These are phyloP conservation scores for Tremellales sp. DNA, from an alignment of 1,284 basidiomycete species.

Conservation along the genomic window DNA sequence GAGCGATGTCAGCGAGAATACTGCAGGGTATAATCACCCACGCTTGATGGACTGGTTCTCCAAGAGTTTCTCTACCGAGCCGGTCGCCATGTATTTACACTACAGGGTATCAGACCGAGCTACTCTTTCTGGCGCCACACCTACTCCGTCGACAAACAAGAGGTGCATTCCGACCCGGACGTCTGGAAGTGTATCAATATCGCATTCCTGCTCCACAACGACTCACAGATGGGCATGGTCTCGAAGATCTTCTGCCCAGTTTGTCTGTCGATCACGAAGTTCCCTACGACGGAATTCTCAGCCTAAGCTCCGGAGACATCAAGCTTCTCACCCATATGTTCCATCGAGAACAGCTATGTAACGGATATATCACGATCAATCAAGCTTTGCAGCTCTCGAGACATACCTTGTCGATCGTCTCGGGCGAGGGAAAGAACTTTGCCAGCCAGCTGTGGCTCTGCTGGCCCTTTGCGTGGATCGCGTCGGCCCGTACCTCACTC, in stretches of 20 bases:
- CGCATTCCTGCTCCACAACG: constrained; percentile 34
- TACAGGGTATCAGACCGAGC: constrained; percentile 39
- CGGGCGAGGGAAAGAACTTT: constrained; percentile 37
- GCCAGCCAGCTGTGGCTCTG: constrained; percentile 32
- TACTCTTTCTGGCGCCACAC: constrained; percentile 1
- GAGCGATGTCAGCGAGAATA: background rate
- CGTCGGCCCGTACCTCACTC: constrained; percentile 28
- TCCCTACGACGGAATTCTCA: constrained; percentile 49
- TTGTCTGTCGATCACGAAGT: constrained; percentile 61
- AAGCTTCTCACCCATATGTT: constrained; percentile 41
- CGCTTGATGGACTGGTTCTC: constrained; percentile 63
- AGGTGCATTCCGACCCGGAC: constrained; percentile 65
- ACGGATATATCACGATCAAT: background rate
- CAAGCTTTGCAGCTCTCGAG: background rate
- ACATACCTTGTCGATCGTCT: constrained; percentile 39
- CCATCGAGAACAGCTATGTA: constrained; percentile 41
- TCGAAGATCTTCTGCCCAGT: constrained; percentile 66
- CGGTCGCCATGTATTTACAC: constrained; percentile 57
- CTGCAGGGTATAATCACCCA: constrained; percentile 27
- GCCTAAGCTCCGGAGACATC: background rate
- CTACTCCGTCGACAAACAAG: constrained; percentile 55
- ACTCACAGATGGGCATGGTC: constrained; percentile 72
- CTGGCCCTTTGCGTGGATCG: constrained; percentile 27
- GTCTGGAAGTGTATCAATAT: constrained; percentile 50
- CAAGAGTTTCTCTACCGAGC: constrained; percentile 59